Conservation (phyloP, 768 basidiomycete genomes). For the Lactarius deliciosus region DNA sequence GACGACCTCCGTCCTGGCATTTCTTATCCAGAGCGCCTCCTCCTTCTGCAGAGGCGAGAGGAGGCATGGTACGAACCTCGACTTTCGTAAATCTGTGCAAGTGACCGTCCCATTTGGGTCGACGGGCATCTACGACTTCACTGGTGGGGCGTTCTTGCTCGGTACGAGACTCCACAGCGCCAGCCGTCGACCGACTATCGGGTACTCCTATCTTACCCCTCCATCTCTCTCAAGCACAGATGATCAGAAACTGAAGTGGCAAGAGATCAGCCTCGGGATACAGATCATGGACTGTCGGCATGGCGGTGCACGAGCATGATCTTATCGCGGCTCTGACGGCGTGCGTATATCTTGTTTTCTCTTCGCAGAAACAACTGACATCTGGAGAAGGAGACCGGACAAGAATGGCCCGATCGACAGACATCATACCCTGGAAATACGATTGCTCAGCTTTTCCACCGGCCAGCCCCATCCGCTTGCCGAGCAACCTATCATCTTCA, state of each 20-base stretch:
- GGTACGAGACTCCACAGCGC: constrained; percentile 17
- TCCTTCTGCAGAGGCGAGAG: constrained; percentile 21
- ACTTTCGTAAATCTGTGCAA: constrained; percentile 7
- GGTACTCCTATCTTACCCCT: constrained; percentile 21
- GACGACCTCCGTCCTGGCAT: constrained; percentile 15
- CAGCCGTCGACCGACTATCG: constrained; percentile 12
- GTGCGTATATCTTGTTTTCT: constrained; percentile 9
- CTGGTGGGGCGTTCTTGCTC: constrained; percentile 27
- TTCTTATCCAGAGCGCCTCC: constrained; percentile 20
- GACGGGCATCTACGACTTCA: constrained; percentile 30
- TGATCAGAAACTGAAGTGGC: constrained; percentile 11
- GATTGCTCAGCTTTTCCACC: constrained; percentile 25
- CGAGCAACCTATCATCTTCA: constrained; percentile 18
- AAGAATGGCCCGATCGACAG: not conserved
- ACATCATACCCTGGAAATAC: constrained; percentile 20
- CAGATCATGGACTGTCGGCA: constrained; percentile 26
- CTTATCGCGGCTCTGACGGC: constrained; percentile 24
- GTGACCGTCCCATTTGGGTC: constrained; percentile 22
- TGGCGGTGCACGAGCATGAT: constrained; percentile 28
- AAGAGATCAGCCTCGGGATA: constrained; percentile 1
- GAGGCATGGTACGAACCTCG: constrained; percentile 22
- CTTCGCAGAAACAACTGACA: not conserved
- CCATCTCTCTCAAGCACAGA: constrained; percentile 14
- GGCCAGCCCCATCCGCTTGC: constrained; percentile 26
- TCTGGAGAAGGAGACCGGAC: constrained; percentile 12